These are phyloP conservation scores for Aspergillus ibericus DNA, from an alignment of 2,329 filamentous ascomycete genomes.

Conservation along the genomic window DNA sequence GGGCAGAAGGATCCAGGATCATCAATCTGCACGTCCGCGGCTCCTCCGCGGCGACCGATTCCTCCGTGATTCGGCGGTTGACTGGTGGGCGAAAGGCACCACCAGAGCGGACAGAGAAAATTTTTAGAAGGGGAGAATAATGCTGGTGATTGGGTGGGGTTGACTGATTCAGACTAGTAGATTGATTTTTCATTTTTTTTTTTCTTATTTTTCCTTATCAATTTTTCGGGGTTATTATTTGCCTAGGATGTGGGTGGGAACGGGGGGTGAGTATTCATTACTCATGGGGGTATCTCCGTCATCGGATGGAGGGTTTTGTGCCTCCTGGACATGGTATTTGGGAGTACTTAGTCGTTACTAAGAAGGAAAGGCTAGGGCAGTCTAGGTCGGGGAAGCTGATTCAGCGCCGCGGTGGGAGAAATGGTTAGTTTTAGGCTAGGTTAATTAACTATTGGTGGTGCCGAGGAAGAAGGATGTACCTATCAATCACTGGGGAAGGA, in stretches of 20 bases:
- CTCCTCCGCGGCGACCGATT: background rate
- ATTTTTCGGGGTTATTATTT: background rate
- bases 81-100: background rate
- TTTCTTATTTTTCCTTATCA: too few species aligned
- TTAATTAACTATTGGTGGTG: background rate
- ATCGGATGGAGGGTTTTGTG: constrained; percentile 21
- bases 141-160: background rate
- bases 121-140: too few species aligned
- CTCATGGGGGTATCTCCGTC: constrained; percentile 18
- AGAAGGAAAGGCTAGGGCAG: background rate
- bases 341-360: background rate
- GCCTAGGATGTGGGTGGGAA: background rate
- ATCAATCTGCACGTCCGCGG: too few species aligned
- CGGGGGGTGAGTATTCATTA: background rate
- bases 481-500: background rate
- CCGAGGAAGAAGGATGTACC: background rate
- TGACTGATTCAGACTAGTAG: background rate
- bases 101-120: too few species aligned
- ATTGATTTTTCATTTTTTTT: background rate
- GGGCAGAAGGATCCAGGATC: too few species aligned
- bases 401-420: constrained; percentile 10
- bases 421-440: background rate
- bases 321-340: background rate
- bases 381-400: constrained; percentile 17
- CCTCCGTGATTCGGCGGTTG: constrained; percentile 26